These are phyloP conservation scores for Lotus japonicus DNA, from an alignment of 306 rosid genomes.

Conservation along the genomic window DNA sequence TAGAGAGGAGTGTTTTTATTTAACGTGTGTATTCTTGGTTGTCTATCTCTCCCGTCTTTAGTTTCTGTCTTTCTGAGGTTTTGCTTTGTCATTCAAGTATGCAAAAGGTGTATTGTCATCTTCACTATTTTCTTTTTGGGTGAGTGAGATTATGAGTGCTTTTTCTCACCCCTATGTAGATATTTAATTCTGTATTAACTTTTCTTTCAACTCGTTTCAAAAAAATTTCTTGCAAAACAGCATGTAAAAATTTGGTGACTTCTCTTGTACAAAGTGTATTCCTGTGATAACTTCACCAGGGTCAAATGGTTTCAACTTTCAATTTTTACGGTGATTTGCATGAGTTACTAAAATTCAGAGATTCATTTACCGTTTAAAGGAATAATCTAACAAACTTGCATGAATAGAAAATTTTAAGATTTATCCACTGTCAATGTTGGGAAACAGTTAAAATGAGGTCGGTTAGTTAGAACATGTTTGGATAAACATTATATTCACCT, in stretches of 20 bases:
- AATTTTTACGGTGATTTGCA: no score
- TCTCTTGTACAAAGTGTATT: neutral
- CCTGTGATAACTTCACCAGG: no score
- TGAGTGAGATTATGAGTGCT: neutral
- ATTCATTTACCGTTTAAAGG: no score
- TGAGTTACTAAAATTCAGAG: no score
- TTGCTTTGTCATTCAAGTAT: neutral
- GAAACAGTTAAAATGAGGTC: no score
- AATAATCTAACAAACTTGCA: no score
- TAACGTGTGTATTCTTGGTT: neutral
- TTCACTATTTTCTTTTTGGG: neutral
- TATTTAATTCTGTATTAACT: neutral
- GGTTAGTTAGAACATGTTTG: no score
- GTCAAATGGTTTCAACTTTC: no score
- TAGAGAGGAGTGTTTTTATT: neutral
- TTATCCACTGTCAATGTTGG: no score
- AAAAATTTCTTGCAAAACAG: neutral
- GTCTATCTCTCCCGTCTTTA: neutral
- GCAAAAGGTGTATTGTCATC: neutral
- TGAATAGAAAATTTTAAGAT: no score
- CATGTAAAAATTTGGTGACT: neutral
- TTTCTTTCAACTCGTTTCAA: neutral
- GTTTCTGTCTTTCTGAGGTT: neutral
- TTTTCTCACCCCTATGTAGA: neutral
- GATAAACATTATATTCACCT: no score